Percentiles rank a stretch among this genome's conserved stretches.
These are phyloP conservation scores for Nicotiana rustica DNA, from an alignment of 305 asterid species.

Conservation along the genomic window DNA sequence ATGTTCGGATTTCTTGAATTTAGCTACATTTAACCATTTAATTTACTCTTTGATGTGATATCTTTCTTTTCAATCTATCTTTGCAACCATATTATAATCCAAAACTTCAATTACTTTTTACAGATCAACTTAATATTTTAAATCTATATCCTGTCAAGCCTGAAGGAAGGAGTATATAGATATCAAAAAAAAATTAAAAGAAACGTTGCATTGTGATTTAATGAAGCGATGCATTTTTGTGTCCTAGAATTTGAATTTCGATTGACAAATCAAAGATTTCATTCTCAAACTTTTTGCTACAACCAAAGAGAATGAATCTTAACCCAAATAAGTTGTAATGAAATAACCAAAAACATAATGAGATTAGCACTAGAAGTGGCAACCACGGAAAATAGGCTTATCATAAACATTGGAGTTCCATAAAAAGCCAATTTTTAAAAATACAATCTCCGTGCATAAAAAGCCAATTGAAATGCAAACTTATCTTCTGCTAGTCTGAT, in stretches of 20 bases:
- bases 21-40: background rate
- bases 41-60: background rate
- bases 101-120: background rate
- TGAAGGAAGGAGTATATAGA: background rate
- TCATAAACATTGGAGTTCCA: background rate
- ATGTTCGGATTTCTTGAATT: constrained; percentile 26
- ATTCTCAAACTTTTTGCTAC: background rate
- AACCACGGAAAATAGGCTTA: background rate
- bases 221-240: background rate
- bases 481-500: background rate
- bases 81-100: background rate
- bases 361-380: background rate
- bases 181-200: background rate
- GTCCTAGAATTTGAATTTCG: constrained; percentile 22
- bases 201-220: background rate
- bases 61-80: background rate
- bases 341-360: background rate
- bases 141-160: background rate
- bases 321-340: background rate
- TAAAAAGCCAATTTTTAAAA: background rate
- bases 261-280: constrained; percentile 1
- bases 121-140: background rate
- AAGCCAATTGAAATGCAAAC: background rate
- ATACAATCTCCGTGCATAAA: background rate
- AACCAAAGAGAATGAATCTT: background rate